Evolutionary conservation across 2,329 filamentous ascomycete genomes (phyloP).

Genomic region (Paramyrothecium sp.): DNA sequence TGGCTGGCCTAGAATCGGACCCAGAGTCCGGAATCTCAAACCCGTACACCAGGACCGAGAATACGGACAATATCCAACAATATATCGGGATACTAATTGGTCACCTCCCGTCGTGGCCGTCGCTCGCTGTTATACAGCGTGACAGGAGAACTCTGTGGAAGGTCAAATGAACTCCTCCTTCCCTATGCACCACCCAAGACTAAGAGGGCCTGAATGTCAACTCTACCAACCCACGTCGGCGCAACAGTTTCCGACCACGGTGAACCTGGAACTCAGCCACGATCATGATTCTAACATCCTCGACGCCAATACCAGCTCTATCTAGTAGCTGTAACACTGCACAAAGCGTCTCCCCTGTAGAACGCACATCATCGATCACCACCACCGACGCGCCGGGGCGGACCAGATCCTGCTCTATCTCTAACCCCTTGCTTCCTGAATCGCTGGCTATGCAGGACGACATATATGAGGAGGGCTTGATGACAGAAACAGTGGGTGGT

Average conservation of each 20-base stretch:
- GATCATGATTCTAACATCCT: slow-evolving; percentile 46
- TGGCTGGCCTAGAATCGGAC: too few relatives aligned
- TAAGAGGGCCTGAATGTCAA: slow-evolving; percentile 51
- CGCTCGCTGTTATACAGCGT: too few relatives aligned
- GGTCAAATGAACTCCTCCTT: too few relatives aligned
- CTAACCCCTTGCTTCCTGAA: slow-evolving; percentile 36
- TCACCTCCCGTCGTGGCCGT: too few relatives aligned
- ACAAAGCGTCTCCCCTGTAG: slow-evolving; percentile 53
- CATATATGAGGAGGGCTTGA: slow-evolving; percentile 50
- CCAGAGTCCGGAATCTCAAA: too few relatives aligned
- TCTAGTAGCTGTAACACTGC: slow-evolving; percentile 48
- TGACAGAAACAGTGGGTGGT: slow-evolving; percentile 48
- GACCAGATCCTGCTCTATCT: slow-evolving; percentile 46
- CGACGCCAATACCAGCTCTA: slow-evolving; percentile 36
- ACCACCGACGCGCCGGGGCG: slow-evolving; percentile 40
- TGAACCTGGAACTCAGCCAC: slow-evolving; percentile 59
- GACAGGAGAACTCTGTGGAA: too few relatives aligned
- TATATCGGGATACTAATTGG: too few relatives aligned
- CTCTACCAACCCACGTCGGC: slow-evolving; percentile 44
- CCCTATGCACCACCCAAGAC: slow-evolving; percentile 29
- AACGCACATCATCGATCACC: slow-evolving; percentile 58
- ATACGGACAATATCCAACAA: too few relatives aligned
- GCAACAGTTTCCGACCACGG: slow-evolving; percentile 46
- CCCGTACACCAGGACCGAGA: too few relatives aligned
- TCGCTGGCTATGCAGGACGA: slow-evolving; percentile 36